Conservation (phyloP, 139 green algal species). For the Volvox reticuliferus region DNA sequence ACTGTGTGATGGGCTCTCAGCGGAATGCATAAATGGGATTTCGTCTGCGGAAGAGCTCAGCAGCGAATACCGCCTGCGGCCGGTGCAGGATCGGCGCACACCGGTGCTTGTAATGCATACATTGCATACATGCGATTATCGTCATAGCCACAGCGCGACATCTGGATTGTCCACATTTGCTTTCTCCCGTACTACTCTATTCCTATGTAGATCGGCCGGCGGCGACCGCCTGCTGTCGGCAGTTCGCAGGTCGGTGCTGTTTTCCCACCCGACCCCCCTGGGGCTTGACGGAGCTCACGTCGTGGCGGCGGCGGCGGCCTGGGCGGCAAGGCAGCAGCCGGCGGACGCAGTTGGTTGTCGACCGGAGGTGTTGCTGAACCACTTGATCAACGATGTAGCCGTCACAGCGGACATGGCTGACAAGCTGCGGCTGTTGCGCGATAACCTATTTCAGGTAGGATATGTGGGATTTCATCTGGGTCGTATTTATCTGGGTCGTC, state of each 20-base stretch:
- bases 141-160: no score
- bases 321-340: conserved; percentile 14
- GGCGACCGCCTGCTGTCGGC: background rate
- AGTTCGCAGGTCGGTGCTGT: conserved; percentile 1
- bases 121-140: no score
- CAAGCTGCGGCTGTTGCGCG: conserved; percentile 42
- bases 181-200: no score
- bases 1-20: no score
- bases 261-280: conserved; percentile 36
- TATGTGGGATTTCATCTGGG: background rate
- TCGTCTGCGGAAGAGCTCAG: no score
- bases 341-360: background rate
- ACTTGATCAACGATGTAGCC: conserved; percentile 36
- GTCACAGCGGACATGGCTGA: conserved; percentile 7
- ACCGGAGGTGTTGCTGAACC: conserved; percentile 19
- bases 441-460: conserved; percentile 37
- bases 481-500: no score
- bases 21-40: no score
- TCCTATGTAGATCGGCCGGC: background rate
- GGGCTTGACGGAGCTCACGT: conserved; percentile 33
- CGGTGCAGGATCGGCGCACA: no score
- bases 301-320: conserved; percentile 34
- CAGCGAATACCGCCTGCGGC: no score
- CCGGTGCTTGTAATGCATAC: no score
- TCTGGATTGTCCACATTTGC: no score